Conservation (phyloP, 2,329 filamentous ascomycete species). For the Hypoxylon sp. region DNA sequence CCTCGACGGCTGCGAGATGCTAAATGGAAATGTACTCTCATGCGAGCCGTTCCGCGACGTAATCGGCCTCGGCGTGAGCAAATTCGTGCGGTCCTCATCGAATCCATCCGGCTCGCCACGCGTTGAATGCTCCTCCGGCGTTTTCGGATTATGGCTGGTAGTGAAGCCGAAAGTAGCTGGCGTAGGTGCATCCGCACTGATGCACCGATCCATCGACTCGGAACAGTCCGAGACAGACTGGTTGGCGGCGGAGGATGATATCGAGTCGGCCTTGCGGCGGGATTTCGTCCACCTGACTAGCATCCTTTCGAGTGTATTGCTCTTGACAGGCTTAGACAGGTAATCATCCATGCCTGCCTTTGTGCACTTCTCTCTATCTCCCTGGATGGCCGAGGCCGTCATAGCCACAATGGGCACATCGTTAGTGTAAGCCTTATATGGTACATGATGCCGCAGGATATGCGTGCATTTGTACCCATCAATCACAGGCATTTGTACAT, state of each 20-base stretch:
- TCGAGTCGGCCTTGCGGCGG: slow-evolving; percentile 46
- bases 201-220: slow-evolving; percentile 60
- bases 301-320: slow-evolving; percentile 76
- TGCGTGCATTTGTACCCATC: slow-evolving; percentile 85
- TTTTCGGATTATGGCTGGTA: slow-evolving; percentile 33
- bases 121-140: slow-evolving; percentile 38
- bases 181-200: slow-evolving; percentile 45
- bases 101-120: slow-evolving; percentile 17
- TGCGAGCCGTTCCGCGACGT: slow-evolving; percentile 54
- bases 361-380: slow-evolving; percentile 80
- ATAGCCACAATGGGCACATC: slow-evolving; percentile 83
- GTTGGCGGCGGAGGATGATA: slow-evolving; percentile 45
- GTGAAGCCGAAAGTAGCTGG: slow-evolving; percentile 34
- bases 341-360: slow-evolving; percentile 83
- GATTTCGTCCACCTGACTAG: slow-evolving; percentile 74
- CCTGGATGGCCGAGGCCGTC: slow-evolving; percentile 83
- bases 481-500: slow-evolving; percentile 81
- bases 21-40: slow-evolving; percentile 60
- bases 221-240: slow-evolving; percentile 60
- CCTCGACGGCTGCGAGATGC: slow-evolving; percentile 49
- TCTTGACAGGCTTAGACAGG: slow-evolving; percentile 79
- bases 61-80: slow-evolving; percentile 59
- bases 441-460: slow-evolving; percentile 75
- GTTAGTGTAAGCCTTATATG: slow-evolving; percentile 71
- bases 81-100: slow-evolving; percentile 37